Evolutionary conservation across 106 monocot species (phyloP).

Genomic region (Amphibolis antarctica): DNA sequence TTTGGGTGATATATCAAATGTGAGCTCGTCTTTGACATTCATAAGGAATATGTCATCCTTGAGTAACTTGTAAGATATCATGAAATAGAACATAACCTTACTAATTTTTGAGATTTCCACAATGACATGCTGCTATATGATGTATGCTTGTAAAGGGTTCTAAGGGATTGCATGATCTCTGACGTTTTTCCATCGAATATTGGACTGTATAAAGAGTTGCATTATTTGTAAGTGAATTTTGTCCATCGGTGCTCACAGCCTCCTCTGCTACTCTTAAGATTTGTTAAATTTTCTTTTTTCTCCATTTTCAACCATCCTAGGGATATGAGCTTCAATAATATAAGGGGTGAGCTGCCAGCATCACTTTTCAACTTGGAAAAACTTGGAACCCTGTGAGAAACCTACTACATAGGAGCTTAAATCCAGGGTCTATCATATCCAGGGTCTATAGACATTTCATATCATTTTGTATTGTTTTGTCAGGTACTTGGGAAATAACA

Average conservation of each 20-base stretch:
- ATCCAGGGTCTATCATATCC: too few species aligned
- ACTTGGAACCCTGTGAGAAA: too few species aligned
- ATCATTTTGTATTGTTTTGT: too few species aligned
- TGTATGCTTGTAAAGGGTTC: not conserved
- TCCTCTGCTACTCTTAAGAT: too few species aligned
- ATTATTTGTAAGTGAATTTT: too few species aligned
- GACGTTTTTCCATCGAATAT: not conserved
- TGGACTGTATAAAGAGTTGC: too few species aligned
- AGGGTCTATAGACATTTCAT: too few species aligned
- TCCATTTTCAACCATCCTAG: not conserved
- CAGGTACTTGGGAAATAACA: too few species aligned
- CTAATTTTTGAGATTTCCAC: not conserved
- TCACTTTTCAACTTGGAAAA: too few species aligned
- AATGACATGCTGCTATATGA: not conserved
- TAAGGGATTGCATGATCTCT: too few species aligned
- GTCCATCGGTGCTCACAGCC: not conserved
- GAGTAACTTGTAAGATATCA: slow-evolving; percentile 7
- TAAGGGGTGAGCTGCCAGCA: too few species aligned
- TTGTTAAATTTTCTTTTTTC: not conserved
- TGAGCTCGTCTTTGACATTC: slow-evolving; percentile 14
- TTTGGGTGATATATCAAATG: slow-evolving; percentile 9
- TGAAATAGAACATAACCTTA: not conserved
- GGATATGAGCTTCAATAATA: too few species aligned
- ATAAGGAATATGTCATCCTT: slow-evolving; percentile 13
- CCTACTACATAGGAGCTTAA: not conserved